phyloP scores from a whole-genome alignment of 768 basidiomycete genomes.

The Neoboletus brunneissimus region DNA sequence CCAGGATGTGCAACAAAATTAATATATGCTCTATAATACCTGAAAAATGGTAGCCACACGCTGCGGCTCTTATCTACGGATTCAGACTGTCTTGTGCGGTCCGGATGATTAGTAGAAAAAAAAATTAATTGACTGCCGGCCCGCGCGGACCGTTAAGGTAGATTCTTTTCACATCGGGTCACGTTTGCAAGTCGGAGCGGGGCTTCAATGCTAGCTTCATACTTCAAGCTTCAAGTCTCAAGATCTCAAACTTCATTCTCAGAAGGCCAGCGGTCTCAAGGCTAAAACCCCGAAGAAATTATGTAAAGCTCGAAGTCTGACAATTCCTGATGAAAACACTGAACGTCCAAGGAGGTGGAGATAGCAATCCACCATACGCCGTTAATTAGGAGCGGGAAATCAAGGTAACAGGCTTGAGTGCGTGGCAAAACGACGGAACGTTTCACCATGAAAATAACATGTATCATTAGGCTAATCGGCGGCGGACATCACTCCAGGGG shows the following conservation, averaged over 20 bases:
- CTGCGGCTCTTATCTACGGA: not conserved
- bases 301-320: not conserved
- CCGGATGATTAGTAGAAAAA: too few species aligned
- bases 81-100: too few species aligned
- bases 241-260: not conserved
- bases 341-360: not conserved
- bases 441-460: not conserved
- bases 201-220: not conserved
- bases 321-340: not conserved
- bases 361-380: not conserved
- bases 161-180: not conserved
- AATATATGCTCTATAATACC: not conserved
- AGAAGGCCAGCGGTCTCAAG: not conserved
- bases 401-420: not conserved
- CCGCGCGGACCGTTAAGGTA: not conserved
- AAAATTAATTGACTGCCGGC: not conserved
- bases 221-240: too few species aligned
- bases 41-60: not conserved
- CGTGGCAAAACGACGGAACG: not conserved
- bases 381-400: not conserved
- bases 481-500: slow-evolving; percentile 17
- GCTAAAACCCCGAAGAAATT: not conserved
- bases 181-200: not conserved
- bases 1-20: not conserved
- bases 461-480: slow-evolving; percentile 5